These are phyloP conservation scores for Apiospora hydei DNA, from an alignment of 2,329 filamentous ascomycete species.

Conservation along the genomic window DNA sequence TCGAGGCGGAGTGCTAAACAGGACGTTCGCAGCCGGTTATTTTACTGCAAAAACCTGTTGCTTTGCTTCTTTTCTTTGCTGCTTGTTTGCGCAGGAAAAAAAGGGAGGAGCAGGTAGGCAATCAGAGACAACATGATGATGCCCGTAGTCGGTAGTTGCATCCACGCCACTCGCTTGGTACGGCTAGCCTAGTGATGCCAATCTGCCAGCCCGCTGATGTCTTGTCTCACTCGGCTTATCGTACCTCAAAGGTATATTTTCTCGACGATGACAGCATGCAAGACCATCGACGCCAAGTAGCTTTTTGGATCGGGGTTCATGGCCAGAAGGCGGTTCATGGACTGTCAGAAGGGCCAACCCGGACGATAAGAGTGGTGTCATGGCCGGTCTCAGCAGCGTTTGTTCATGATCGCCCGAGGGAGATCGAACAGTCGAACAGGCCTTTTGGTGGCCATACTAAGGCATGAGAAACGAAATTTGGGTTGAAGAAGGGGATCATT, in stretches of 20 bases:
- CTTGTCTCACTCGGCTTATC: not conserved
- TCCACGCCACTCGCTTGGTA: slow-evolving; percentile 10
- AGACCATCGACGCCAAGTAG: not conserved
- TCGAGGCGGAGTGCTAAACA: slow-evolving; percentile 1
- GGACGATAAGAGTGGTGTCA: not conserved
- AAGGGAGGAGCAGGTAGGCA: not conserved
- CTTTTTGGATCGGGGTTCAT: not conserved
- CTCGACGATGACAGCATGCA: not conserved
- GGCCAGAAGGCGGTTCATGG: not conserved
- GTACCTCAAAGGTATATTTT: not conserved
- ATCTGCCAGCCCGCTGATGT: slow-evolving; percentile 9
- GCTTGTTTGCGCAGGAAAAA: not conserved
- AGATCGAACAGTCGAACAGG: not conserved
- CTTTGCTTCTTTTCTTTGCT: not conserved
- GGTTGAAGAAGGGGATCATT: slow-evolving; percentile 22
- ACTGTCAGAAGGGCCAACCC: not conserved
- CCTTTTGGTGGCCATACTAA: not conserved
- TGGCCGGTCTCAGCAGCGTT: slow-evolving; percentile 7
- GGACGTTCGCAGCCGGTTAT: not conserved
- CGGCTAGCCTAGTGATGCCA: not conserved
- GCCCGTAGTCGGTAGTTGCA: not conserved
- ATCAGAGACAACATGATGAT: slow-evolving; percentile 8
- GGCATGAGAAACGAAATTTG: slow-evolving; percentile 23
- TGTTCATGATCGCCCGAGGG: slow-evolving; percentile 9
- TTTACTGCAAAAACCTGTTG: slow-evolving; percentile 13